Evolutionary conservation across 257 asterid genomes (phyloP).

Genomic region (Agastache rugosa): DNA sequence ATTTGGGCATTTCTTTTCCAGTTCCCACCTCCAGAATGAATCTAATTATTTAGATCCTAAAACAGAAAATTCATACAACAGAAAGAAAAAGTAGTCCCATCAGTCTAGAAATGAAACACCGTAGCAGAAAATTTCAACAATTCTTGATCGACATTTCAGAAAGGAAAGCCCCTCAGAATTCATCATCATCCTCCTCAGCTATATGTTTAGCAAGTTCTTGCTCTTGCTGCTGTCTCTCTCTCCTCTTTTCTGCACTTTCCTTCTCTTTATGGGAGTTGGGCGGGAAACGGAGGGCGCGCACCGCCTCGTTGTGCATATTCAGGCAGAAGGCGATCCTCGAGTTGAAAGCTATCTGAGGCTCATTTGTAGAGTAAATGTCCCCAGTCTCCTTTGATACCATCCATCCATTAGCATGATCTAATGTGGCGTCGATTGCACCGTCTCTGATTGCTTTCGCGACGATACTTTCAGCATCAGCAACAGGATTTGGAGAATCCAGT

Average conservation of each 20-base stretch:
- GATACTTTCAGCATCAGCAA: slow-evolving; percentile 74
- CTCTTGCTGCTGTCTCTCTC: slow-evolving; percentile 75
- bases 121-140: slow-evolving; percentile 16
- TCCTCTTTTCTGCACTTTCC: slow-evolving; percentile 68
- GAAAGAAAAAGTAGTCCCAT: slow-evolving; percentile 21
- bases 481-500: slow-evolving; percentile 62
- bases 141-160: background rate
- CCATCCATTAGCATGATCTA: slow-evolving; percentile 78
- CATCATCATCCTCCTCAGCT: slow-evolving; percentile 77
- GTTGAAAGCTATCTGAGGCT: slow-evolving; percentile 75
- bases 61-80: slow-evolving; percentile 28
- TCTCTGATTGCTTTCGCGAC: slow-evolving; percentile 81
- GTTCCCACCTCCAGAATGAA: background rate
- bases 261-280: slow-evolving; percentile 68
- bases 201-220: slow-evolving; percentile 81
- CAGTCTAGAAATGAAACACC: slow-evolving; percentile 26
- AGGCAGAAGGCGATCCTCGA: slow-evolving; percentile 78
- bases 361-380: slow-evolving; percentile 79
- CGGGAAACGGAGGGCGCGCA: slow-evolving; percentile 76
- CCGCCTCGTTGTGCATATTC: slow-evolving; percentile 79
- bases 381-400: slow-evolving; percentile 77
- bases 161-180: slow-evolving; percentile 43
- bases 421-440: slow-evolving; percentile 76
- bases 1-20: background rate
- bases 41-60: slow-evolving; percentile 9